These are phyloP conservation scores for Dunaliella primolecta DNA, from an alignment of 139 green algal genomes.

Conservation along the genomic window DNA sequence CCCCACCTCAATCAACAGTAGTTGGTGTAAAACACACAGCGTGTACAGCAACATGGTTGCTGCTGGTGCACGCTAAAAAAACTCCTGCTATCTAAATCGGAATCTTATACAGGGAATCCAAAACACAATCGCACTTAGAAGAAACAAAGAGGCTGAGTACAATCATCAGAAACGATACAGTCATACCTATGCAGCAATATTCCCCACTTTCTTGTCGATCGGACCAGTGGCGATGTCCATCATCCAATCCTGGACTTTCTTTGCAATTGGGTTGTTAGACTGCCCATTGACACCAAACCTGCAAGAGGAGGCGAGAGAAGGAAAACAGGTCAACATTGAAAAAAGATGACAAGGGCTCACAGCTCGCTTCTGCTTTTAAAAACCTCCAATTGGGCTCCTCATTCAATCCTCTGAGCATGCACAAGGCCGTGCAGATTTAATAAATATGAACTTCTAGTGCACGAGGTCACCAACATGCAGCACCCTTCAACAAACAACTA, in stretches of 20 bases:
- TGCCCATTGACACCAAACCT: conserved; percentile 15
- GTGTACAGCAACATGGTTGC: no score
- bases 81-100: no score
- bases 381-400: neutral
- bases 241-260: conserved; percentile 7
- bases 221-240: conserved; percentile 9
- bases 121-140: no score
- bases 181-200: neutral
- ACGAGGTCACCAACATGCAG: neutral
- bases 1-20: no score
- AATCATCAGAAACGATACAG: no score
- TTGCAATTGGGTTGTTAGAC: neutral
- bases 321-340: neutral
- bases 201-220: neutral
- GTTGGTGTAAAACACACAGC: no score
- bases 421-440: no score
- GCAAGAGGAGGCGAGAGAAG: neutral
- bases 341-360: neutral
- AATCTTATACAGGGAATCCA: no score
- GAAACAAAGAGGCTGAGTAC: no score
- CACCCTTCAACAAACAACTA: no score
- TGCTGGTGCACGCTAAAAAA: no score
- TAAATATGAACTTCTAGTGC: neutral
- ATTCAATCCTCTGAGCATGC: no score
- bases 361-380: neutral